A percentile compares a stretch with the other conserved stretches of the same genome.
phyloP scores from a whole-genome alignment of 768 basidiomycete genomes.

The Mycena indigotica region DNA sequence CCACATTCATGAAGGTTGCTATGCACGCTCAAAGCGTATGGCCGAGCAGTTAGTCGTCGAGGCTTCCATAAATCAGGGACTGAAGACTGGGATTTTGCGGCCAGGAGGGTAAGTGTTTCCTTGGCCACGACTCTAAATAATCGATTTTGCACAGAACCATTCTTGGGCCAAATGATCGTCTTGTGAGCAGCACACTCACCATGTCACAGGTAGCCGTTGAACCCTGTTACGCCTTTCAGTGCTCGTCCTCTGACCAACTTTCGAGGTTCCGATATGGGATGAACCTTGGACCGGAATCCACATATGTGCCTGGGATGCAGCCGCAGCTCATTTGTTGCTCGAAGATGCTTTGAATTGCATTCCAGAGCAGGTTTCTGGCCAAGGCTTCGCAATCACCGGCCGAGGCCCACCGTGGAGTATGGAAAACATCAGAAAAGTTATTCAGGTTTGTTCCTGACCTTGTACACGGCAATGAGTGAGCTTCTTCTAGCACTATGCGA shows the following conservation, averaged over 20 bases:
- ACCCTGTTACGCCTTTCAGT: not conserved
- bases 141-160: constrained; percentile 29
- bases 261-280: constrained; percentile 34
- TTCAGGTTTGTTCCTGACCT: constrained; percentile 28
- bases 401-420: constrained; percentile 35
- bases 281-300: constrained; percentile 31
- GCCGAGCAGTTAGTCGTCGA: constrained; percentile 57
- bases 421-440: constrained; percentile 29
- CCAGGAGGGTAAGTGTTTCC: constrained; percentile 33
- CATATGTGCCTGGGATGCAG: constrained; percentile 40
- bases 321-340: constrained; percentile 35
- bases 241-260: no score
- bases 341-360: constrained; percentile 33
- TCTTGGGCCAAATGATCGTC: constrained; percentile 36
- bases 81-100: constrained; percentile 45
- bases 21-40: constrained; percentile 56
- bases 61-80: constrained; percentile 49
- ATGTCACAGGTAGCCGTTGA: constrained; percentile 23
- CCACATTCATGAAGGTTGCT: constrained; percentile 45
- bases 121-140: not conserved
- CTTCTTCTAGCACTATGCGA: constrained; percentile 33
- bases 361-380: constrained; percentile 30
- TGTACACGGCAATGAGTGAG: not conserved
- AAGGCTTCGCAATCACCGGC: constrained; percentile 38
- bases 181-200: constrained; percentile 33